Base-by-base conservation (phyloP, 352 stramenopile species). In the Hyaloperonospora brassicae region DNA sequence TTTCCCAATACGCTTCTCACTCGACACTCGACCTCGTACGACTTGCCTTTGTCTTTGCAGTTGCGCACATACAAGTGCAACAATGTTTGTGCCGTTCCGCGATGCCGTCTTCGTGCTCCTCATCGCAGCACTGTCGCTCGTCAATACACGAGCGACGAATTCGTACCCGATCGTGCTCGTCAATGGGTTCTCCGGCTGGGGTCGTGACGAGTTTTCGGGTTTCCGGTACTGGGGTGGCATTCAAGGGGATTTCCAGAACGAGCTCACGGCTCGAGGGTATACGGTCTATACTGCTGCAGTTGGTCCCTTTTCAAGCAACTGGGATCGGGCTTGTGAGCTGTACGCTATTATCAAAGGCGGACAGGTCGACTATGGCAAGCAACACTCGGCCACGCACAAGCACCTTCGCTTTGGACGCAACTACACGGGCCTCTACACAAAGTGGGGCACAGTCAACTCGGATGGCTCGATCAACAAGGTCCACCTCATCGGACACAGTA, bases 401-500 rank as follows among this genome's bases (percentile, higher is more conserved):
- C 73, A 81, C 38, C 25, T 61, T 9, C 70, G 56, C 44, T 72
- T 53, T 25, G 72, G 73, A 22, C 70, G 72, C 23, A 82, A 64
- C 21, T 82, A 72, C 54, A 64, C 73, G 14, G 76, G 72, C 1
- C 41, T 89, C 9, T 86, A 79, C 43, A 72, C 74, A 1, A 51
- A 79, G 6, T 90, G 79, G 77, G 75, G 77, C 1, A 66, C 61
- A 5, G 54, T 62, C 30, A 67, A 66, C 41, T 66, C 55, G 2
- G 63, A 86, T 48, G 74, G 75, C 14, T 68, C 61, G 5, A 59
- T 84, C 47, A 77, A 86, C 47, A 87, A 85, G 49, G 52, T 90
- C 1, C 77, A 88, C 50, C 50, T 90, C 14, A 17, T 90, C 2
- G 78, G 80, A n/a, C 80, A 91, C 74, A 86, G 72, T 34, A 89